Percentiles rank a stretch among this genome's conserved stretches.
phyloP scores from a whole-genome alignment of 306 rosid genomes.

The Ormosia emarginata region DNA sequence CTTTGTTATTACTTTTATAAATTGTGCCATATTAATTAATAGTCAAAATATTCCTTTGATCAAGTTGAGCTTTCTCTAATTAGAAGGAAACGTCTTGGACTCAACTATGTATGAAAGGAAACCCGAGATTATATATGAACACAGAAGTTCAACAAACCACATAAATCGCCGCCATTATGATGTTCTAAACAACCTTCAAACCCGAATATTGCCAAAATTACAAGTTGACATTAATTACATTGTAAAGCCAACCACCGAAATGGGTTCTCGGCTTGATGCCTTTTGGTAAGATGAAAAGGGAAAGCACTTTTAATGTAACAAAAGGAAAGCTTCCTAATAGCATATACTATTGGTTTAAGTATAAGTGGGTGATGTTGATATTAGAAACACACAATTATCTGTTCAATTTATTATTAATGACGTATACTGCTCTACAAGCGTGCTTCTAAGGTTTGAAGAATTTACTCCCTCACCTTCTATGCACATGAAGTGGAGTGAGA shows the following conservation, averaged over 20 bases:
- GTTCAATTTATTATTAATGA: neutral
- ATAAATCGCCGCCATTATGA: neutral
- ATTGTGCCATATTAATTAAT: neutral
- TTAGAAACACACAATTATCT: neutral
- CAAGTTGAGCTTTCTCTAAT: neutral
- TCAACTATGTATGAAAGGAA: neutral
- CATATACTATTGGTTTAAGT: neutral
- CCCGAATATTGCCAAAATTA: neutral
- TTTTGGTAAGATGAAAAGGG: neutral
- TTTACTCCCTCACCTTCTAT: too few species aligned
- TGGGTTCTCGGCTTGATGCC: neutral
- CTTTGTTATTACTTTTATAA: neutral
- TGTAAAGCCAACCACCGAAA: neutral
- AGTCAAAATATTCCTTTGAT: neutral
- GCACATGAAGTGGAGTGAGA: too few species aligned
- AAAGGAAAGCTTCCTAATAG: neutral
- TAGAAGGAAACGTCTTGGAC: constrained; percentile 24
- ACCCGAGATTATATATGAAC: neutral
- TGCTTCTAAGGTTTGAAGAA: too few species aligned
- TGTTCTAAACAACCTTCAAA: neutral
- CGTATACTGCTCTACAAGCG: neutral
- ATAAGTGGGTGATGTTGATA: neutral
- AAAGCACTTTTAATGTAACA: neutral
- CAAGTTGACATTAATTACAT: neutral
- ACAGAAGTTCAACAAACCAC: constrained; percentile 3